Percentiles rank a stretch among this genome's conserved stretches.
Evolutionary conservation across 2,329 filamentous ascomycete genomes (phyloP).

Genomic region (Capronia coronata): DNA sequence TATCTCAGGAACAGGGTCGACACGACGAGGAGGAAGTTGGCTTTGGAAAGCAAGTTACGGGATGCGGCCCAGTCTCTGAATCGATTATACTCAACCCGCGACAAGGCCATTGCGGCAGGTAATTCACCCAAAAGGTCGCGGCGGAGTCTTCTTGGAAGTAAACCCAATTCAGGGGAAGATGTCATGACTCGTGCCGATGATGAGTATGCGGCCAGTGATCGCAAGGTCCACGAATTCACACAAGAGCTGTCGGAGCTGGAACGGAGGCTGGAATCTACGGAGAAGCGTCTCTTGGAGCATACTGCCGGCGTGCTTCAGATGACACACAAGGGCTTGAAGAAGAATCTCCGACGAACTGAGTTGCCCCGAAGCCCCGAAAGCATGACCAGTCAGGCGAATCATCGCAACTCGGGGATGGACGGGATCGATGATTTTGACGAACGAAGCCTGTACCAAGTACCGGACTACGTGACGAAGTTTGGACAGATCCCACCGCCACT

Average conservation of each 20-base stretch:
- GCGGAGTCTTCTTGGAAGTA: slow-evolving; percentile 45
- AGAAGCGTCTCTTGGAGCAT: slow-evolving; percentile 73
- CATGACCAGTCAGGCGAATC: slow-evolving; percentile 38
- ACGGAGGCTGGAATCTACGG: slow-evolving; percentile 66
- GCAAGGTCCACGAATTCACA: slow-evolving; percentile 78
- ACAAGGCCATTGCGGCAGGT: slow-evolving; percentile 33
- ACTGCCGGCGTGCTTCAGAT: slow-evolving; percentile 88
- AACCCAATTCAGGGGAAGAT: slow-evolving; percentile 32
- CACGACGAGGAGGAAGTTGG: slow-evolving; percentile 72
- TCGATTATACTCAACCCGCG: slow-evolving; percentile 64
- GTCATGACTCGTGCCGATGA: slow-evolving; percentile 55
- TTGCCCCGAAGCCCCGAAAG: slow-evolving; percentile 70
- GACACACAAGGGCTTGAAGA: slow-evolving; percentile 70
- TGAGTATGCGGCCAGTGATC: slow-evolving; percentile 66
- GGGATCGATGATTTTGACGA: slow-evolving; percentile 68
- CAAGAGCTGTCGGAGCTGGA: slow-evolving; percentile 74
- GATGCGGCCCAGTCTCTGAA: slow-evolving; percentile 86
- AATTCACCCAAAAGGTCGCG: slow-evolving; percentile 49
- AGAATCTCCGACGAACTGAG: slow-evolving; percentile 43
- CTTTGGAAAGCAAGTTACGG: slow-evolving; percentile 85
- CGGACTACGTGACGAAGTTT: slow-evolving; percentile 57
- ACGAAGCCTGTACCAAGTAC: slow-evolving; percentile 62
- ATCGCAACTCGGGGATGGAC: slow-evolving; percentile 48
- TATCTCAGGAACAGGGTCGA: slow-evolving; percentile 70
- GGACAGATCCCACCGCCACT: slow-evolving; percentile 30